A percentile compares a stretch with the other conserved stretches of the same genome.
Evolutionary conservation across 768 basidiomycete genomes (phyloP).

Genomic region (Kwoniella dejecticola): DNA sequence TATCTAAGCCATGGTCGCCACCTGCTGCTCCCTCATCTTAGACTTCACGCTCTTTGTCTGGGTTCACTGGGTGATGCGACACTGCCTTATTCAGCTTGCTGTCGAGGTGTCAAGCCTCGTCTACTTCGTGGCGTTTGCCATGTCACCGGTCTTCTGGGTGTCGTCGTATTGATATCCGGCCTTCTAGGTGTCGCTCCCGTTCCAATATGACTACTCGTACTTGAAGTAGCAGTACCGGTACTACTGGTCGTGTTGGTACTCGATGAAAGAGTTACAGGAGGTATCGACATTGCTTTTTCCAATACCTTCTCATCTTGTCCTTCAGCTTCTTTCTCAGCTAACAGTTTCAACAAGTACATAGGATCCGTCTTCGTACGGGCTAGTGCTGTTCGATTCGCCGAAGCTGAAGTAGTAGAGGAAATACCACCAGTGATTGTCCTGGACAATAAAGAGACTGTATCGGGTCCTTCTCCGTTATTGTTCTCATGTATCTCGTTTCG

Average conservation of each 20-base stretch:
- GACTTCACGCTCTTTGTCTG: too few relatives aligned
- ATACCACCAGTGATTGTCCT: constrained; percentile 18
- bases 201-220: background rate
- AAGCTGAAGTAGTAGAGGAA: constrained; percentile 11
- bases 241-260: too few relatives aligned
- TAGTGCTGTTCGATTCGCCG: background rate
- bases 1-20: too few relatives aligned
- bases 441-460: constrained; percentile 33
- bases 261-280: constrained; percentile 25
- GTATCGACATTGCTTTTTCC: constrained; percentile 32
- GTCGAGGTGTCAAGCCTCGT: constrained; percentile 1
- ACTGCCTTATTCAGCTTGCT: too few relatives aligned
- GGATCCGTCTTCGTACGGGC: constrained; percentile 40
- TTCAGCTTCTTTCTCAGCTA: constrained; percentile 45
- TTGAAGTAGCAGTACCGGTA: background rate
- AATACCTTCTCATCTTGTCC: constrained; percentile 32
- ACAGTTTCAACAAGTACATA: constrained; percentile 44
- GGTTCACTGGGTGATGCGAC: too few relatives aligned
- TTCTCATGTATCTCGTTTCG: background rate
- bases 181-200: constrained; percentile 8
- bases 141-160: constrained; percentile 9
- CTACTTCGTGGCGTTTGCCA: constrained; percentile 14
- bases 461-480: constrained; percentile 29
- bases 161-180: background rate
- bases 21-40: too few relatives aligned